Evolutionary conservation across 768 basidiomycete genomes (phyloP).

Genomic region (Phanerochaete sordida): DNA sequence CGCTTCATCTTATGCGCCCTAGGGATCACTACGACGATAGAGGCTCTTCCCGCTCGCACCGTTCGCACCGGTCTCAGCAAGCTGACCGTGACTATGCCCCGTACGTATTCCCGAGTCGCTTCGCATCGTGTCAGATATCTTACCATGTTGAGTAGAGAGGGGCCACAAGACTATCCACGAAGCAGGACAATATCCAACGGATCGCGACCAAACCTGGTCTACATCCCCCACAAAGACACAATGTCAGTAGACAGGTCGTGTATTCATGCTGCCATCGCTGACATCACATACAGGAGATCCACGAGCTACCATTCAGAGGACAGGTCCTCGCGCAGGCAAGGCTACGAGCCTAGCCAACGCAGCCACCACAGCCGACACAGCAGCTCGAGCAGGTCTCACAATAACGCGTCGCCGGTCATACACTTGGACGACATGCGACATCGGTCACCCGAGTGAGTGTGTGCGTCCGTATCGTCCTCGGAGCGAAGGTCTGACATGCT

Average conservation of each 20-base stretch:
- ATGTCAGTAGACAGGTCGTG: not conserved
- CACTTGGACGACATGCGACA: constrained; percentile 6
- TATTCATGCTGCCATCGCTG: not conserved
- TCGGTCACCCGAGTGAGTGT: constrained; percentile 3
- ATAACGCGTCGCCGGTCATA: constrained; percentile 2
- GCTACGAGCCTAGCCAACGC: constrained; percentile 3
- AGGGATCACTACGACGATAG: constrained; percentile 16
- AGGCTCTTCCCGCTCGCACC: not conserved
- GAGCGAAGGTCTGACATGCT: not conserved
- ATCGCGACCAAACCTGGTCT: constrained; percentile 4
- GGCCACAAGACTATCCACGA: not conserved
- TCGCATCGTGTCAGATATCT: not conserved
- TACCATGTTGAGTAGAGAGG: not conserved
- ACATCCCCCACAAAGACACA: constrained; percentile 3
- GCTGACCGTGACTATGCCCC: not conserved
- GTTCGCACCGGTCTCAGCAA: not conserved
- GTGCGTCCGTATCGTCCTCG: not conserved
- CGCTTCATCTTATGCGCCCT: constrained; percentile 2
- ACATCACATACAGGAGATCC: not conserved
- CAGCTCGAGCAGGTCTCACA: constrained; percentile 4
- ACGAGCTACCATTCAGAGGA: constrained; percentile 6
- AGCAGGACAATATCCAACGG: not conserved
- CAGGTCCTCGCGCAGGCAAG: constrained; percentile 3
- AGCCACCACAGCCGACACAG: not conserved
- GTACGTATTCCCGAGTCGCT: not conserved